phyloP scores from a whole-genome alignment of 805 yeast species.

The Sugiyamaella americana region DNA sequence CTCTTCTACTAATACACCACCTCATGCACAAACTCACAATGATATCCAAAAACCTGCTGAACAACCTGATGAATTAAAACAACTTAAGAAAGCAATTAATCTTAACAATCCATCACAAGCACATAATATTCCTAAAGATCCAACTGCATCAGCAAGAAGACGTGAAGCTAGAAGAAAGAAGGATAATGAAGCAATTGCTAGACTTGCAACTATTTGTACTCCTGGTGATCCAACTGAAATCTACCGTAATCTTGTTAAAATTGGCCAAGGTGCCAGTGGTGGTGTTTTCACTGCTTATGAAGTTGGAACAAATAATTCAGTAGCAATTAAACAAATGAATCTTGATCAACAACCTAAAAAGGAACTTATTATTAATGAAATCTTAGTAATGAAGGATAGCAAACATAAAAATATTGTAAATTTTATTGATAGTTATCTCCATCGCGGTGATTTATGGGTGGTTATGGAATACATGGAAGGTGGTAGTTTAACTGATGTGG shows the following conservation, averaged over 20 bases:
- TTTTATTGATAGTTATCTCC: conserved; percentile 80
- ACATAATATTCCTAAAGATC: conserved; percentile 18
- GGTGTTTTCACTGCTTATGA: conserved; percentile 80
- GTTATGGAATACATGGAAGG: conserved; percentile 99
- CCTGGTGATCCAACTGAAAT: conserved; percentile 74
- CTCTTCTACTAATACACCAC: conserved; percentile 5
- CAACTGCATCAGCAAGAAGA: conserved; percentile 35
- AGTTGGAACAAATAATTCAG: conserved; percentile 53
- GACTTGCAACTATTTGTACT: conserved; percentile 69
- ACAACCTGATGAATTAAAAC: conserved; percentile 25
- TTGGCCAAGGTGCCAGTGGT: conserved; percentile 97
- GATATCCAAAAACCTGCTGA: conserved; percentile 6
- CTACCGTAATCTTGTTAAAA: conserved; percentile 48
- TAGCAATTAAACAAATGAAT: conserved; percentile 96
- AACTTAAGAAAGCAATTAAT: conserved; percentile 25
- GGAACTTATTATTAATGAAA: conserved; percentile 92
- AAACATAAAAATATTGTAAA: conserved; percentile 94
- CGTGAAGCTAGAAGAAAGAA: conserved; percentile 71
- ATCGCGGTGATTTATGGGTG: conserved; percentile 90
- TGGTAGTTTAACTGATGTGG: conserved; percentile 92
- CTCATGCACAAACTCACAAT: conserved; percentile 2
- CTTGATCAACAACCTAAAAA: conserved; percentile 85
- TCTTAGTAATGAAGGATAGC: conserved; percentile 92
- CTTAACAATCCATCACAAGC: conserved; percentile 14
- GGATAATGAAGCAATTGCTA: conserved; percentile 66